Evolutionary conservation across 495 filamentous ascomycete genomes (phyloP).

Genomic region (Parachaetomium inaequale): DNA sequence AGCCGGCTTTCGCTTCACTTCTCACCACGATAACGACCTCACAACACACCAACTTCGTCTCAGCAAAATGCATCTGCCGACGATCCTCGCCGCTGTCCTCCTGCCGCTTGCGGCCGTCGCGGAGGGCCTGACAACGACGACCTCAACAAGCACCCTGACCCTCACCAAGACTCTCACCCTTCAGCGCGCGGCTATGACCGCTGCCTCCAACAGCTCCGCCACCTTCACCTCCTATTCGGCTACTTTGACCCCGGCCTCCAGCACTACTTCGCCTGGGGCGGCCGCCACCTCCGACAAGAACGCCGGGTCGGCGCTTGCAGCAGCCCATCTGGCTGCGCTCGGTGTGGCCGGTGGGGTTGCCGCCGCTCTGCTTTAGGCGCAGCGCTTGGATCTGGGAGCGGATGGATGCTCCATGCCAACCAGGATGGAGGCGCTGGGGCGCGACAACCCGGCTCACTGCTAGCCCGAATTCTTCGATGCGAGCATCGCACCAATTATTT

Average conservation of each 20-base stretch:
- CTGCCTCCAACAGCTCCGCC: slow-evolving; percentile 19
- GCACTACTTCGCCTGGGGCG: slow-evolving; percentile 19
- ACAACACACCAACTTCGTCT: not conserved
- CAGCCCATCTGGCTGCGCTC: slow-evolving; percentile 39
- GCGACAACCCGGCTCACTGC: slow-evolving; percentile 12
- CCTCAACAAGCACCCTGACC: slow-evolving; percentile 48
- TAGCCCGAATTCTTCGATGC: slow-evolving; percentile 42
- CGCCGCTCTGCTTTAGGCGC: slow-evolving; percentile 43
- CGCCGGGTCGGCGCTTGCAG: slow-evolving; percentile 34
- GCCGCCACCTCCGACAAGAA: slow-evolving; percentile 25
- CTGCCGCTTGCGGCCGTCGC: slow-evolving; percentile 43
- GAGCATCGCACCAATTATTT: slow-evolving; percentile 41
- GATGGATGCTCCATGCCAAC: not conserved
- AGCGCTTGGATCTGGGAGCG: not conserved
- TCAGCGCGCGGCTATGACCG: slow-evolving; percentile 29
- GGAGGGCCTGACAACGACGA: slow-evolving; percentile 35
- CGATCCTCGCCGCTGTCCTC: slow-evolving; percentile 39
- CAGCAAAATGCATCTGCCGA: slow-evolving; percentile 32
- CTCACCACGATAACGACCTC: not conserved
- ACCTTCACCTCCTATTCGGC: not conserved
- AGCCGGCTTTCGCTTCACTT: not conserved
- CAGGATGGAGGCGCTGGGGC: not conserved
- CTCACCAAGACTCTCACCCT: slow-evolving; percentile 54
- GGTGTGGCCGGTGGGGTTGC: slow-evolving; percentile 45
- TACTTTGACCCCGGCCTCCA: slow-evolving; percentile 16